Conservation (phyloP, 148 eudicot genomes). For the Bassia scoparia region DNA sequence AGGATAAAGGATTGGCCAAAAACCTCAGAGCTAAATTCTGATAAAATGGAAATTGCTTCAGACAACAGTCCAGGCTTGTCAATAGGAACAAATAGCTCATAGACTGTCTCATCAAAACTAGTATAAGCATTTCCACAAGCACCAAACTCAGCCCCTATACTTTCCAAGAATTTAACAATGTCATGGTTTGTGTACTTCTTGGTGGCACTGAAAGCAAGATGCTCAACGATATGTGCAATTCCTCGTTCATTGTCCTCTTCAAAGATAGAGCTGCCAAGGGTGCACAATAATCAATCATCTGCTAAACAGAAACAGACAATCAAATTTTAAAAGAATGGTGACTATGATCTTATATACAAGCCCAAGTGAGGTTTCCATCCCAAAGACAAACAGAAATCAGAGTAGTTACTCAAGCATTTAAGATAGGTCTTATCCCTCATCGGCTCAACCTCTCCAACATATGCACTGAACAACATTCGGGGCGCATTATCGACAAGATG, state of each 20-base stretch:
- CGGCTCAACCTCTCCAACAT: neutral
- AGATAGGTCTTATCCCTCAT: neutral
- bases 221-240: conserved; percentile 83
- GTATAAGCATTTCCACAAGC: conserved; percentile 88
- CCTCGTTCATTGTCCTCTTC: conserved; percentile 87
- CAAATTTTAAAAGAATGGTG: neutral
- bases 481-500: too few species aligned
- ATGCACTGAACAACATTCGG: neutral
- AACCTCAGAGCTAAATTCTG: conserved; percentile 88
- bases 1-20: neutral
- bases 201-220: conserved; percentile 89
- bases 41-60: conserved; percentile 74
- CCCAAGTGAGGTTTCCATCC: neutral
- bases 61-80: conserved; percentile 82
- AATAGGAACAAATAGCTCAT: conserved; percentile 81
- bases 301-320: neutral
- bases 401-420: neutral
- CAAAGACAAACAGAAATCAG: neutral
- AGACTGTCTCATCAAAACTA: conserved; percentile 79
- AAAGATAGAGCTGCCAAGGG: conserved; percentile 60
- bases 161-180: conserved; percentile 79
- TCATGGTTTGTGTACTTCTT: conserved; percentile 83
- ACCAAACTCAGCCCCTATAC: conserved; percentile 92
- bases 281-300: neutral
- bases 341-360: neutral